Base-by-base conservation (phyloP, 805 yeast species). In the Komagataella mondaviorum region DNA sequence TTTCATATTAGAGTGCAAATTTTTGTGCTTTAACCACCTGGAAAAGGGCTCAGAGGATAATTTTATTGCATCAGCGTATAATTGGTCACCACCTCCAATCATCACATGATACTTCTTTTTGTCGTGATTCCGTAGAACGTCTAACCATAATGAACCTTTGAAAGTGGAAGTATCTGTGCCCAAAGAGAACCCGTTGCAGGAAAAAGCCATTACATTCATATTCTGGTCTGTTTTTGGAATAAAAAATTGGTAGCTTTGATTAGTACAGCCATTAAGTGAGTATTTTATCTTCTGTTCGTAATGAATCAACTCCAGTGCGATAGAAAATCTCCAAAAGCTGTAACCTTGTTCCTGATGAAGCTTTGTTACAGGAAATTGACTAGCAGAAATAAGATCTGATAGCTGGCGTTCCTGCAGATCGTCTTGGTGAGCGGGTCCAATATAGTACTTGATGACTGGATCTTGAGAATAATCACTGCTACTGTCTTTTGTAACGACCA, bases 41-140 rank as follows among this genome's bases (percentile, higher is more conserved):
- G 73, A 63, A 57, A 85, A 77, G 30, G 71, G 66, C 48, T 73
- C 60, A 14, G 83, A 78, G 18, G 77, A 71, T 18, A 73, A 56
- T 63, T 84, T 85, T 57, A 91, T 80, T 1, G 88, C 73, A 66
- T 91, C 99, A 50, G 90, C 81, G 64, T 91, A 91, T 49, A 91
- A 76, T 68, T 91, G 99, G 67, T 91, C 99, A 36, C 99, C 99
- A 50, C 98, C 98, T 24, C 98, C 98, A 24, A 93, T 71, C 95
- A 91, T 90, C 4, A 88, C 97, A 64, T 91, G 96, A 66, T 88
- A 88, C 45, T 77, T 78, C 45, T 73, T 70, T 6, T 64, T 58
- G 16, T 70, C 64, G 61, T 91, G 96, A 54, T 79, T 78, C 23
- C 75, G 70, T 57, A 90, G 59, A 3, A 91, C 95, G 61, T 93